These are phyloP conservation scores for Fusarium newnesense DNA, from an alignment of 2,329 filamentous ascomycete genomes.

Conservation along the genomic window DNA sequence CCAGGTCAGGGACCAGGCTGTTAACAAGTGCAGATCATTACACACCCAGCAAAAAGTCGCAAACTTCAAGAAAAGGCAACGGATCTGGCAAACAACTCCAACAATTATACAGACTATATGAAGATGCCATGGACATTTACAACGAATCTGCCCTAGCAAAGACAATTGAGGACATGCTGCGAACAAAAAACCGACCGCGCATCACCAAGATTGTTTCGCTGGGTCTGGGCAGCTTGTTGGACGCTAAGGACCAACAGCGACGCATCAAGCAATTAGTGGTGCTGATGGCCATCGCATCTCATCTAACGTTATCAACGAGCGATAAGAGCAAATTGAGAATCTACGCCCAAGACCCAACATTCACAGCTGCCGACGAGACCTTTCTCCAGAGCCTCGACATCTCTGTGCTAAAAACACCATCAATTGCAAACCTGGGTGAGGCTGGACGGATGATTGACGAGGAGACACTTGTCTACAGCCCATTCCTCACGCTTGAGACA, in stretches of 20 bases:
- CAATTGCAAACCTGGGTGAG: constrained; percentile 31
- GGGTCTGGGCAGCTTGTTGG: constrained; percentile 33
- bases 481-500: constrained; percentile 40
- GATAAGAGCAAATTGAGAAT: background rate
- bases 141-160: constrained; percentile 24
- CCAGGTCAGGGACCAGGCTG: background rate
- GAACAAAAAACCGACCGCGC: constrained; percentile 27
- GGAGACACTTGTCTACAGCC: constrained; percentile 40
- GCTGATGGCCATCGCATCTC: constrained; percentile 33
- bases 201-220: constrained; percentile 35
- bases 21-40: constrained; percentile 1
- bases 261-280: constrained; percentile 41
- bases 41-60: constrained; percentile 7
- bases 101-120: constrained; percentile 27
- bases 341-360: constrained; percentile 40
- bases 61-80: constrained; percentile 1
- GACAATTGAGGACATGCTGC: constrained; percentile 32
- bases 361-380: constrained; percentile 34
- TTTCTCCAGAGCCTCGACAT: constrained; percentile 33
- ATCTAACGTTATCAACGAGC: background rate
- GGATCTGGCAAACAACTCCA: constrained; percentile 28
- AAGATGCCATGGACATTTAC: constrained; percentile 26
- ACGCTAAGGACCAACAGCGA: constrained; percentile 38
- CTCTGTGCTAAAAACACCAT: constrained; percentile 31
- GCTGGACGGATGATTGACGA: constrained; percentile 34